Evolutionary conservation across 1,284 basidiomycete genomes (phyloP).

Genomic region (Xerocomus minutiporus): DNA sequence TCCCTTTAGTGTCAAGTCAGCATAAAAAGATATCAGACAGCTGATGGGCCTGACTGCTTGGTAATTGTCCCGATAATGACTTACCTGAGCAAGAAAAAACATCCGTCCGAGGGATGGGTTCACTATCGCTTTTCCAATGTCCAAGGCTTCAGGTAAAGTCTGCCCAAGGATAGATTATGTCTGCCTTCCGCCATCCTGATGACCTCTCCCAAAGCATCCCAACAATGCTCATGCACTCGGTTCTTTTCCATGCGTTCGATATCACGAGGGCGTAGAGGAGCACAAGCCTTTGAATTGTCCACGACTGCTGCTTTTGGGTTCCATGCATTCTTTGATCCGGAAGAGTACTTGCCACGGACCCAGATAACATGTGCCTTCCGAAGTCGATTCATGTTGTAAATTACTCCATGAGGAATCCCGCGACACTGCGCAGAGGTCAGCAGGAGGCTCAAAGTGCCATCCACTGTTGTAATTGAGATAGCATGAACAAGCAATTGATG

Average conservation of each 20-base stretch:
- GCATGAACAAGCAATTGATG: background rate
- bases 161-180: constrained; percentile 29
- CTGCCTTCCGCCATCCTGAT: constrained; percentile 33
- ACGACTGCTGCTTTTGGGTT: constrained; percentile 36
- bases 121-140: constrained; percentile 9
- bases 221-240: constrained; percentile 26
- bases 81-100: constrained; percentile 1
- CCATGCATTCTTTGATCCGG: constrained; percentile 38
- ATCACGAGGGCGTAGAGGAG: constrained; percentile 7
- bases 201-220: constrained; percentile 33
- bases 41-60: background rate
- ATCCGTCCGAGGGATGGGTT: background rate
- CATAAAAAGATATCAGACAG: background rate
- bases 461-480: constrained; percentile 38
- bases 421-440: constrained; percentile 53
- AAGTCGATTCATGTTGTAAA: constrained; percentile 48
- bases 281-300: constrained; percentile 21
- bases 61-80: constrained; percentile 2
- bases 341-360: constrained; percentile 20
- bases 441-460: constrained; percentile 52
- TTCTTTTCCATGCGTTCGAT: constrained; percentile 14
- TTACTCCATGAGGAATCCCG: constrained; percentile 56
- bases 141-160: constrained; percentile 28
- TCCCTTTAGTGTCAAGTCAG: background rate
- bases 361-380: constrained; percentile 25